phyloP scores from a whole-genome alignment of 1,284 basidiomycete species.

The Sphagnurus paluster region DNA sequence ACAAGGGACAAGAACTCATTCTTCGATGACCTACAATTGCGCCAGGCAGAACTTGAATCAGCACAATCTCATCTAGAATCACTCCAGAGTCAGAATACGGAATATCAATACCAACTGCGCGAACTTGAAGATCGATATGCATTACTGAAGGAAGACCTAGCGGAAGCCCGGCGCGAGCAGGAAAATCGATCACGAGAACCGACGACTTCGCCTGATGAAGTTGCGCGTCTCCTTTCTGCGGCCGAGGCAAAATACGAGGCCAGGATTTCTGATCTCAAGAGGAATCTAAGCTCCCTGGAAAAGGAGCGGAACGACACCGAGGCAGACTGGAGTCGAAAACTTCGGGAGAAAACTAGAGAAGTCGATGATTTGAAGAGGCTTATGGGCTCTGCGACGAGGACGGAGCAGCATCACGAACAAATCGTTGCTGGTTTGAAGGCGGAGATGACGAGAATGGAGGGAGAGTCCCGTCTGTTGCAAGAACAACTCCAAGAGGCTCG shows the following conservation, averaged over 20 bases:
- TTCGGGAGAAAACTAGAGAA: conserved; percentile 75
- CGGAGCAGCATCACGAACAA: conserved; percentile 60
- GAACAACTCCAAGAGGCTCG: conserved; percentile 49
- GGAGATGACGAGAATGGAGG: conserved; percentile 54
- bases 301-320: conserved; percentile 79
- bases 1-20: conserved; percentile 72
- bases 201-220: conserved; percentile 61
- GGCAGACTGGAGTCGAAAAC: conserved; percentile 80
- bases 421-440: conserved; percentile 52
- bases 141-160: conserved; percentile 73
- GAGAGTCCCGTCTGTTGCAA: conserved; percentile 47
- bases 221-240: conserved; percentile 75
- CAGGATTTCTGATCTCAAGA: conserved; percentile 69
- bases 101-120: conserved; percentile 83
- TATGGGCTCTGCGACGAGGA: conserved; percentile 57
- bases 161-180: conserved; percentile 62
- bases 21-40: conserved; percentile 83
- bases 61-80: conserved; percentile 73
- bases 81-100: conserved; percentile 74
- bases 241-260: conserved; percentile 77
- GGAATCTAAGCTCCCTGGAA: conserved; percentile 57
- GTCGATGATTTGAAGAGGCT: conserved; percentile 68
- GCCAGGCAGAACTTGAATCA: conserved; percentile 87
- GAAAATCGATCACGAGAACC: conserved; percentile 46
- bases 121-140: conserved; percentile 73